Conservation (phyloP, 2,329 filamentous ascomycete genomes). For the Beauveria brongniartii region DNA sequence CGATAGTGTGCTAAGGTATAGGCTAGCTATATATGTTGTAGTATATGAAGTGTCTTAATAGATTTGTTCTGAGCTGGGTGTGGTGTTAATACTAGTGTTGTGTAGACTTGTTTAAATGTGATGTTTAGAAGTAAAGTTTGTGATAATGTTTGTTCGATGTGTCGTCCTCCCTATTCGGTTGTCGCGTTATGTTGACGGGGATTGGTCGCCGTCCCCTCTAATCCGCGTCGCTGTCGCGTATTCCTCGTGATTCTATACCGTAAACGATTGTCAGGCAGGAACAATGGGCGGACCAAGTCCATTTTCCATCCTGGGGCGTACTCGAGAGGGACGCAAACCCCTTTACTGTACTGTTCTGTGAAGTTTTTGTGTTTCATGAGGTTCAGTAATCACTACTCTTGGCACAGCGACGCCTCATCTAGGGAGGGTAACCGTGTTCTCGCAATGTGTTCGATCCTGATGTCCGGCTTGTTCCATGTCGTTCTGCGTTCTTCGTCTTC, state of each 20-base stretch:
- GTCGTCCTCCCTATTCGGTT: too few relatives aligned
- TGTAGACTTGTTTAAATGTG: too few relatives aligned
- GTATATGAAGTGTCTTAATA: too few relatives aligned
- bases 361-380: background rate
- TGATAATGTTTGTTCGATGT: too few relatives aligned
- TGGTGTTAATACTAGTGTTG: too few relatives aligned
- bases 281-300: background rate
- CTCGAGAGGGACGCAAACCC: background rate
- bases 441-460: too few relatives aligned
- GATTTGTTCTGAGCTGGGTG: too few relatives aligned
- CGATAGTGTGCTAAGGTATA: too few relatives aligned
- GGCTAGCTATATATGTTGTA: too few relatives aligned
- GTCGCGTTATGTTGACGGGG: too few relatives aligned
- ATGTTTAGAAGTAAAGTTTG: too few relatives aligned
- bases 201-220: too few relatives aligned
- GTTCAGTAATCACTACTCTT: background rate
- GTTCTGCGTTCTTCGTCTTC: background rate
- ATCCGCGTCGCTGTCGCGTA: background rate
- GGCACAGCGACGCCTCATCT: background rate
- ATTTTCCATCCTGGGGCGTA: background rate
- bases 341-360: background rate
- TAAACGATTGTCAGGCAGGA: background rate
- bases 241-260: background rate
- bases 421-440: background rate
- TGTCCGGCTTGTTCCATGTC: background rate